Evolutionary conservation across 2,329 filamentous ascomycete genomes (phyloP).

Genomic region (Teratosphaeria nubilosa): DNA sequence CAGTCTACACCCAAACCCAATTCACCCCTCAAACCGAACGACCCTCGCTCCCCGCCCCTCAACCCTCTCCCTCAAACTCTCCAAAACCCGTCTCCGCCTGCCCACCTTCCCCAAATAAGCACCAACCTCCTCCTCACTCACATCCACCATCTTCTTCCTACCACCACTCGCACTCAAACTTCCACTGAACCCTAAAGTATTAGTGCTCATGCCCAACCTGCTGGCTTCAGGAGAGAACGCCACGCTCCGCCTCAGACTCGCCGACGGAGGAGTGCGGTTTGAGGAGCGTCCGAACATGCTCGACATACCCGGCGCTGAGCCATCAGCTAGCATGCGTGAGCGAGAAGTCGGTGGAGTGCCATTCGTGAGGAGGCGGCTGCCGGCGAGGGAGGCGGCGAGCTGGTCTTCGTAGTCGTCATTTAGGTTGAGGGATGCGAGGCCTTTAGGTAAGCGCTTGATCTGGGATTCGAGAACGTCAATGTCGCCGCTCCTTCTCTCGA

Average conservation of each 20-base stretch:
- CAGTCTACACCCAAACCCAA: neutral
- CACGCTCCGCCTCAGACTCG: slow-evolving; percentile 22
- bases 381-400: slow-evolving; percentile 19
- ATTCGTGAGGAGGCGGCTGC: slow-evolving; percentile 17
- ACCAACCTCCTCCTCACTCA: slow-evolving; percentile 32
- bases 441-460: slow-evolving; percentile 55
- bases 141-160: slow-evolving; percentile 30
- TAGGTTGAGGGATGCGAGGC: slow-evolving; percentile 21
- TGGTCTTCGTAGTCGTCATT: slow-evolving; percentile 24
- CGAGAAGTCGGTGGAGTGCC: slow-evolving; percentile 26
- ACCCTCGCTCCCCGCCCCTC: slow-evolving; percentile 16
- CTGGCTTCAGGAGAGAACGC: slow-evolving; percentile 15
- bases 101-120: slow-evolving; percentile 23
- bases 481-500: slow-evolving; percentile 81
- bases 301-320: slow-evolving; percentile 26
- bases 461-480: slow-evolving; percentile 84
- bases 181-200: neutral
- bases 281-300: slow-evolving; percentile 21
- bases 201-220: slow-evolving; percentile 15
- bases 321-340: slow-evolving; percentile 18
- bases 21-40: slow-evolving; percentile 4
- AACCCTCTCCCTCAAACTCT: slow-evolving; percentile 28
- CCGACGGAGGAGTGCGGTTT: slow-evolving; percentile 20
- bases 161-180: slow-evolving; percentile 19
- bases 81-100: slow-evolving; percentile 30